phyloP scores from a whole-genome alignment of 1,284 basidiomycete genomes.

The Anthracocystis panici-leucophaei region DNA sequence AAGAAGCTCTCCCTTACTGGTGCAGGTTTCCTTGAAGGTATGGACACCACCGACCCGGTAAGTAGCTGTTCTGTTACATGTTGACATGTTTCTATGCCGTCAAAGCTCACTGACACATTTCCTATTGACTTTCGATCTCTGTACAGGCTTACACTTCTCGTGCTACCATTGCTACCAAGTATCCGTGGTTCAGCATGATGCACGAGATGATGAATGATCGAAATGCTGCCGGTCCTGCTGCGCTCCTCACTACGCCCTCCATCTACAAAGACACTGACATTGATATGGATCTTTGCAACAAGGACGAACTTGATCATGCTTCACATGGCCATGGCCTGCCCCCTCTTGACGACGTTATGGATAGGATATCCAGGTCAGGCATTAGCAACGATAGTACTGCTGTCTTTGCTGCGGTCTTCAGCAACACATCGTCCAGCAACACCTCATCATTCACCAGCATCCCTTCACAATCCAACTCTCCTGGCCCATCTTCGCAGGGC shows the following conservation, averaged over 20 bases:
- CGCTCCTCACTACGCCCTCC: neutral
- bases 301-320: neutral
- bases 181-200: slow-evolving; percentile 1
- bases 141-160: neutral
- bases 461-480: no score
- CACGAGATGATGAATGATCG: slow-evolving; percentile 1
- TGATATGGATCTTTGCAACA: neutral
- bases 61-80: neutral
- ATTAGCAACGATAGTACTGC: no score
- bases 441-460: no score
- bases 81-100: neutral
- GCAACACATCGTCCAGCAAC: no score
- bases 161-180: neutral
- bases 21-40: slow-evolving; percentile 1
- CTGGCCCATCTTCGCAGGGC: neutral
- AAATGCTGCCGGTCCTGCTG: neutral
- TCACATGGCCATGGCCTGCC: neutral
- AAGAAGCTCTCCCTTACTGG: slow-evolving; percentile 1
- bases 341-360: no score
- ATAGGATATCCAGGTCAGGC: no score
- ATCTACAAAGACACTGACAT: neutral
- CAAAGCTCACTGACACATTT: neutral
- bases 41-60: neutral
- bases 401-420: no score
- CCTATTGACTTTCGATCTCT: neutral